Conservation (phyloP, 129 eudicot species). For the Helichrysum umbraculigerum region DNA sequence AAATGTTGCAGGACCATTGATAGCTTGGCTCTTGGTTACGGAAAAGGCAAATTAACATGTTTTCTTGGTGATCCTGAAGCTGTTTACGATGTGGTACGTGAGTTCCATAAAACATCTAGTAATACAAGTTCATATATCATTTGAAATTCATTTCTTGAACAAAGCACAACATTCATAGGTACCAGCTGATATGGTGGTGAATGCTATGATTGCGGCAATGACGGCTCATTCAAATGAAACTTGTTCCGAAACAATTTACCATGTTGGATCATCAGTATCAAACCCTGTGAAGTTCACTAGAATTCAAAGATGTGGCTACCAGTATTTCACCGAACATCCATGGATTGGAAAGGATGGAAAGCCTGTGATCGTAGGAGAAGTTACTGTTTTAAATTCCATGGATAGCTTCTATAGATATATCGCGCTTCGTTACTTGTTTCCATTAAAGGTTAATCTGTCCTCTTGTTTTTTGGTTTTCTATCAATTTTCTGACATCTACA, state of each 20-base stretch:
- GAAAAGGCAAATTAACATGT: slow-evolving; percentile 72
- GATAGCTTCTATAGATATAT: slow-evolving; percentile 71
- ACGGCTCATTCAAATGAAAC: slow-evolving; percentile 63
- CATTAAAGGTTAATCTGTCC: slow-evolving; percentile 53
- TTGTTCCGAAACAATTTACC: slow-evolving; percentile 52
- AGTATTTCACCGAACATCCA: slow-evolving; percentile 62
- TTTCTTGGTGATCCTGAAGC: slow-evolving; percentile 70
- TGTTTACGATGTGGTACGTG: slow-evolving; percentile 53
- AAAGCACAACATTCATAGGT: slow-evolving; percentile 38
- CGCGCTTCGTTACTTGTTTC: slow-evolving; percentile 64
- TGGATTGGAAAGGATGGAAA: slow-evolving; percentile 83
- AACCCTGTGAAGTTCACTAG: slow-evolving; percentile 45
- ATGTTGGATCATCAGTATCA: slow-evolving; percentile 76
- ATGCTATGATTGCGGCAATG: slow-evolving; percentile 76
- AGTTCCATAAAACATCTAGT: slow-evolving; percentile 22
- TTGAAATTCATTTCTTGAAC: not conserved
- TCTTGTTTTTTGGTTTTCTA: not conserved
- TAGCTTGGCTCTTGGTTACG: slow-evolving; percentile 86
- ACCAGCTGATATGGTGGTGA: slow-evolving; percentile 97
- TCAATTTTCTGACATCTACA: not conserved
- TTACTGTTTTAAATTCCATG: slow-evolving; percentile 60
- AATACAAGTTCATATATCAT: not conserved
- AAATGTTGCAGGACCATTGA: slow-evolving; percentile 73
- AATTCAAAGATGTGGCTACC: slow-evolving; percentile 44
- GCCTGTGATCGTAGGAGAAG: slow-evolving; percentile 62